A percentile compares a stretch with the other conserved stretches of the same genome.
phyloP scores from a whole-genome alignment of 805 yeast genomes.

The Candida xiaguanensis region DNA sequence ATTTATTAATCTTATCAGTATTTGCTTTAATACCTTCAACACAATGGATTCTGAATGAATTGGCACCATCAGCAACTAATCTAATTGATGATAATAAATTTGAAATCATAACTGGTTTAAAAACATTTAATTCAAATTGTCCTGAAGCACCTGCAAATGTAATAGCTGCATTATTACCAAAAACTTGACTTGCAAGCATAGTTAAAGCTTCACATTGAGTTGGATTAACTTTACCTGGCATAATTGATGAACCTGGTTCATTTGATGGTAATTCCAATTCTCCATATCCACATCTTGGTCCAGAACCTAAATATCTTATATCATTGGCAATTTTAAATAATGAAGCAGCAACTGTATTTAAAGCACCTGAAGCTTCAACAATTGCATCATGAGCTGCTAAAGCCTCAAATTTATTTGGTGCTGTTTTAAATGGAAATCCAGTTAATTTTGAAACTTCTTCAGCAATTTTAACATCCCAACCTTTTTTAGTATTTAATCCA shows the following conservation, averaged over 20 bases:
- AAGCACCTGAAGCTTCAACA: slow-evolving; percentile 96
- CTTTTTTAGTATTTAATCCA: slow-evolving; percentile 90
- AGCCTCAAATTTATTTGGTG: slow-evolving; percentile 99
- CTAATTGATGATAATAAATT: slow-evolving; percentile 86
- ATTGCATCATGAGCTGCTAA: slow-evolving; percentile 98
- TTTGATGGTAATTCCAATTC: slow-evolving; percentile 94
- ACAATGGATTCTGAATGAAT: slow-evolving; percentile 91
- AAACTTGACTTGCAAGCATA: slow-evolving; percentile 96
- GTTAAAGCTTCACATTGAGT: slow-evolving; percentile 99
- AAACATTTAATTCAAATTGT: slow-evolving; percentile 96
- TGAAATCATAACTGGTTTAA: slow-evolving; percentile 93
- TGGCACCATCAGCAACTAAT: slow-evolving; percentile 82
- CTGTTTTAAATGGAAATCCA: slow-evolving; percentile 85
- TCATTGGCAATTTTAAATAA: slow-evolving; percentile 96
- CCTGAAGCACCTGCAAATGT: slow-evolving; percentile 98
- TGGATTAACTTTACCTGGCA: slow-evolving; percentile 99
- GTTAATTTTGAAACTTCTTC: slow-evolving; percentile 80
- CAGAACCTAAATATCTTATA: slow-evolving; percentile 96
- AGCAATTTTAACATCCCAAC: slow-evolving; percentile 86
- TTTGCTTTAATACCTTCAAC: slow-evolving; percentile 93
- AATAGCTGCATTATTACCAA: slow-evolving; percentile 93
- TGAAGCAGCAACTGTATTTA: slow-evolving; percentile 91
- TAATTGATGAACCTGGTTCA: slow-evolving; percentile 98
- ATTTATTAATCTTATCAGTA: slow-evolving; percentile 77
- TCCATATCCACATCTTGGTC: slow-evolving; percentile 99